Evolutionary conservation across 176 grass and related monocot species (phyloP), one percentile per base, ranked within the genome.

Genomic region (Aegilops sharonensis): DNA sequence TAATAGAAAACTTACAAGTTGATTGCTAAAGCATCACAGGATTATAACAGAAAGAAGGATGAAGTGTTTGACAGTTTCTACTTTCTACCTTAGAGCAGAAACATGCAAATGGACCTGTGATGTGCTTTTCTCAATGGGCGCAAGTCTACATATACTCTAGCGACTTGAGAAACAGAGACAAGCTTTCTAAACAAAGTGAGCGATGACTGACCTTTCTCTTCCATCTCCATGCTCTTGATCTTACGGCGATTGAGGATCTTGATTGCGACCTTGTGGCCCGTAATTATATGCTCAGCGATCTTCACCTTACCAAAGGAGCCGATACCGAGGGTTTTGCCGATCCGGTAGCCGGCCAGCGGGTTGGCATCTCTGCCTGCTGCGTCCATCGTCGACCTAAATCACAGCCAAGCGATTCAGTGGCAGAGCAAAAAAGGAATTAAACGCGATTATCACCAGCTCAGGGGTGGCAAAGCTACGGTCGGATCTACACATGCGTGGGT

Each of bases 271-370:
- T 89, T 93, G 75, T 93, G 86, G 6, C 95, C 89, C 3, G 95
- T 98, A 43, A 90, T 80, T 56, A 93, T 88, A 83, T 98, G 95
- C 31, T 93, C 89, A 1, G 95, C 95, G 13, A 98, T 92, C 84
- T 98, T 98, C 15, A 98, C 95, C 73, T 98, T 98, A 2, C 93
- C 91, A 4, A 93, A 93, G 15, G 95, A 90, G 1, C 95, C 95
- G 81, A 95, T 98, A 37, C 93, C 95, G 6, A 98, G 82, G 42
- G 87, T 98, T 87, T 98, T 98, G 70, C 93, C 91, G 20, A 98
- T 87, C 8, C 85, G 74, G 84, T 98, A 98, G 43, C 94, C 92
- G 14, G 82, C 75, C 80, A 89, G 78, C 42, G 88, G 83, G 67
- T 81, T 92, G 11, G 62, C 84, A 74, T 88, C 92, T 85, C 78